These are phyloP conservation scores for Vaccinium myrtillus DNA, from an alignment of 148 eudicot species.

Conservation along the genomic window DNA sequence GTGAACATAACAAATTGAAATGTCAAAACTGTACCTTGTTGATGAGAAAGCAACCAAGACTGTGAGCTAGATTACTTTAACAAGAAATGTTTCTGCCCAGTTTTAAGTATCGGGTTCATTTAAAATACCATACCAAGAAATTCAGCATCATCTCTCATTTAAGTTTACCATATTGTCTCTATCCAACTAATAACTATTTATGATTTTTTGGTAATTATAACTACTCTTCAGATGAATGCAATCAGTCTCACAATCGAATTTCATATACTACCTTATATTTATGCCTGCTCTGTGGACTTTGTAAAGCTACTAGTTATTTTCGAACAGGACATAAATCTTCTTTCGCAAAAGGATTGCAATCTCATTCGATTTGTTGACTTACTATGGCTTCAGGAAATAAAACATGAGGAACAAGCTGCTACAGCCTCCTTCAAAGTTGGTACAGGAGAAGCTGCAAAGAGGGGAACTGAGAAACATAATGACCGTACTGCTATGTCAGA, in stretches of 20 bases:
- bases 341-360: neutral
- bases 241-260: neutral
- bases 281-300: neutral
- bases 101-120: neutral
- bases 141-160: neutral
- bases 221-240: neutral
- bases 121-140: neutral
- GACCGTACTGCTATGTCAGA: constrained; percentile 37
- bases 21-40: neutral
- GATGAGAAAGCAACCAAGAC: neutral
- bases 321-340: neutral
- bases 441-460: constrained; percentile 25
- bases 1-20: neutral
- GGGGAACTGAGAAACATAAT: constrained; percentile 41
- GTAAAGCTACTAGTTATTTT: neutral
- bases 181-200: neutral
- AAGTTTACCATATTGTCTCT: neutral
- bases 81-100: neutral
- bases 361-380: neutral
- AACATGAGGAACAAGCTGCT: constrained; percentile 26
- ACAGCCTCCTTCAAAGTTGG: constrained; percentile 24
- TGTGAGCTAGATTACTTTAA: neutral
- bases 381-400: constrained; percentile 32
- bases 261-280: neutral
- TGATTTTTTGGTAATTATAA: neutral